A percentile compares a stretch with the other conserved stretches of the same genome.
Evolutionary conservation across 768 basidiomycete species (phyloP).

Genomic region (Leucosporidium creatinivorum): DNA sequence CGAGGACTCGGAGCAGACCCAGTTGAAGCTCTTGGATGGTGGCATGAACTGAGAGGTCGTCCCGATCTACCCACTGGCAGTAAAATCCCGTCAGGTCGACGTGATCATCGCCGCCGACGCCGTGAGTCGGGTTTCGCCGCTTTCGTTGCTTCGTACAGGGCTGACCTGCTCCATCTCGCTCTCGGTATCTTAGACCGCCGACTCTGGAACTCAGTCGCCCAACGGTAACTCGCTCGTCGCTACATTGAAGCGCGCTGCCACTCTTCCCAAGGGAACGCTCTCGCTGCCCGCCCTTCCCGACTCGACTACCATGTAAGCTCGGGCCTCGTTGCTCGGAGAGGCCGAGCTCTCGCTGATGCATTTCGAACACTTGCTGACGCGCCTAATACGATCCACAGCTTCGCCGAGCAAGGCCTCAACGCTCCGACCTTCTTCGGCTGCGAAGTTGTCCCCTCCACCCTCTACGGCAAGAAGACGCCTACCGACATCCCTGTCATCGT

Average conservation of each 20-base stretch:
- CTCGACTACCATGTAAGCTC: not conserved
- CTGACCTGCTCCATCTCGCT: slow-evolving; percentile 50
- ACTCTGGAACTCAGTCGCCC: not conserved
- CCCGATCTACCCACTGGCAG: slow-evolving; percentile 63
- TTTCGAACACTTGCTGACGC: slow-evolving; percentile 16
- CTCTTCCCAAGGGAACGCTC: not conserved
- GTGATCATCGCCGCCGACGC: slow-evolving; percentile 68
- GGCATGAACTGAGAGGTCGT: slow-evolving; percentile 62
- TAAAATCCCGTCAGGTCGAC: slow-evolving; percentile 61
- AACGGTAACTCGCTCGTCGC: slow-evolving; percentile 42
- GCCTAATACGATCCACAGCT: slow-evolving; percentile 43
- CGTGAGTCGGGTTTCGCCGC: slow-evolving; percentile 24
- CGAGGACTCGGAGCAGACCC: slow-evolving; percentile 50
- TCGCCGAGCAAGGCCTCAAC: slow-evolving; percentile 56
- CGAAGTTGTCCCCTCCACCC: slow-evolving; percentile 45
- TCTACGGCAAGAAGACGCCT: not conserved
- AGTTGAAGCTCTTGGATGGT: slow-evolving; percentile 63
- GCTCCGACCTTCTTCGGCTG: slow-evolving; percentile 72
- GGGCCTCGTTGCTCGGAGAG: too few relatives aligned
- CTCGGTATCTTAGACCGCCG: slow-evolving; percentile 5
- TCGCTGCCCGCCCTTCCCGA: slow-evolving; percentile 19
- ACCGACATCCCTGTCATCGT: slow-evolving; percentile 39
- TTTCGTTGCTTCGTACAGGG: slow-evolving; percentile 51
- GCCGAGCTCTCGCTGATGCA: too few relatives aligned
- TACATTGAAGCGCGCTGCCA: slow-evolving; percentile 47